Base-by-base conservation (phyloP, 768 basidiomycete genomes). In the Collybiopsis confluens region DNA sequence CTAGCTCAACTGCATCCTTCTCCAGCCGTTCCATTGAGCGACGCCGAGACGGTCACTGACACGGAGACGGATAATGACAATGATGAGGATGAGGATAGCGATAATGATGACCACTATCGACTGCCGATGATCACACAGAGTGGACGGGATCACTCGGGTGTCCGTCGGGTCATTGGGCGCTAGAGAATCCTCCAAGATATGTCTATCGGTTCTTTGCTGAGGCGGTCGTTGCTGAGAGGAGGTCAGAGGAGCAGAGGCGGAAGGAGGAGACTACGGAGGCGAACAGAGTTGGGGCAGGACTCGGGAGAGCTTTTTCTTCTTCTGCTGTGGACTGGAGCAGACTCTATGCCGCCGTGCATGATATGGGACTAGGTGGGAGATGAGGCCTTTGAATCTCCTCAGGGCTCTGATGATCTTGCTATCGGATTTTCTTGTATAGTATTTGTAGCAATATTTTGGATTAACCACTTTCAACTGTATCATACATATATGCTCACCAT, bases 41-140 rank as follows among this genome's bases (percentile, higher is more conserved):
- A 16, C 15, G n/a, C 27, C 5, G 18, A 33, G 10, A 30, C 20
- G 20, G n/a, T 35, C 9, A 35, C 21, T 24, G 47, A 37, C 10
- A 26, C 47, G 1, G 35, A 48, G 23, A 48, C 20, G 5, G 47
- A 48, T 15, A 45, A 24, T 1, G 44, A 45, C n/a, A 45, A 45
- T 10, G 44, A 45, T 45, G 18, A 24, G 30, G 44, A 45, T 28
- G 45, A 46, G 27, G 30, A 33, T 33, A 27, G 44, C 8, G 24
- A 46, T 4, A 48, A 37, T 37, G 47, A 48, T 48, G 47, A 48
- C 35, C 47, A 48, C 26, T 48, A 48, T 28, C 47, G 47, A 23
- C 47, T 48, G 11, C 47, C 47, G 20, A 48, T 48, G 47, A 48
- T 48, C 9, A 48, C 47, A 24, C 35, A 48, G 20, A 37, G 30